Evolutionary conservation across 176 grass and related monocot species (phyloP).

Genomic region (Oryza nivara): DNA sequence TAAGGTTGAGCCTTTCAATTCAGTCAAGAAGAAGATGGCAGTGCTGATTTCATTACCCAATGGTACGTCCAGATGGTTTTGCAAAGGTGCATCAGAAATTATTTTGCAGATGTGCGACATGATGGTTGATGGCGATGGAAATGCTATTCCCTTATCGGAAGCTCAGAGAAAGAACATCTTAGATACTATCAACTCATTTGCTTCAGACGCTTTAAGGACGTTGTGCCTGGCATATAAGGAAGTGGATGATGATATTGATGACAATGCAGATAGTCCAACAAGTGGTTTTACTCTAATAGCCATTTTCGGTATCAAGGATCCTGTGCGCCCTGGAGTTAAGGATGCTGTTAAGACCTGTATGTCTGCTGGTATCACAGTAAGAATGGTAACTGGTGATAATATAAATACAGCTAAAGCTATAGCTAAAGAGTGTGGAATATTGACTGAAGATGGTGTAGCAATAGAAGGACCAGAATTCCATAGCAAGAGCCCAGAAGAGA

Average conservation of each 20-base stretch:
- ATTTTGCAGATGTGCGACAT: conserved; percentile 77
- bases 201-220: conserved; percentile 83
- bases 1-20: conserved; percentile 99
- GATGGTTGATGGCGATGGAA: conserved; percentile 66
- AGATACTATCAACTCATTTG: conserved; percentile 77
- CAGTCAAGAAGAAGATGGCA: conserved; percentile 90
- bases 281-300: conserved; percentile 78
- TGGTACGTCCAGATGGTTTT: conserved; percentile 64
- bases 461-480: conserved; percentile 87
- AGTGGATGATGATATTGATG: conserved; percentile 49
- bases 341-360: conserved; percentile 82
- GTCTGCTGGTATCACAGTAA: conserved; percentile 77
- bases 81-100: conserved; percentile 92
- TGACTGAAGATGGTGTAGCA: conserved; percentile 74
- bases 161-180: conserved; percentile 51
- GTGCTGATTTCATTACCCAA: conserved; percentile 65
- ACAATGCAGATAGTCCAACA: conserved; percentile 55
- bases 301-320: conserved; percentile 96
- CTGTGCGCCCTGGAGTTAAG: conserved; percentile 81
- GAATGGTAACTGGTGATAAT: conserved; percentile 98
- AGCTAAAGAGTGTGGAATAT: conserved; percentile 92
- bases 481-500: conserved; percentile 67
- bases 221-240: conserved; percentile 87
- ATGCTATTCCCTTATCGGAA: conserved; percentile 57
- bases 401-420: conserved; percentile 98